These are phyloP conservation scores for Cryptococcus depauperatus DNA, from an alignment of 1,284 basidiomycete species.

Conservation along the genomic window DNA sequence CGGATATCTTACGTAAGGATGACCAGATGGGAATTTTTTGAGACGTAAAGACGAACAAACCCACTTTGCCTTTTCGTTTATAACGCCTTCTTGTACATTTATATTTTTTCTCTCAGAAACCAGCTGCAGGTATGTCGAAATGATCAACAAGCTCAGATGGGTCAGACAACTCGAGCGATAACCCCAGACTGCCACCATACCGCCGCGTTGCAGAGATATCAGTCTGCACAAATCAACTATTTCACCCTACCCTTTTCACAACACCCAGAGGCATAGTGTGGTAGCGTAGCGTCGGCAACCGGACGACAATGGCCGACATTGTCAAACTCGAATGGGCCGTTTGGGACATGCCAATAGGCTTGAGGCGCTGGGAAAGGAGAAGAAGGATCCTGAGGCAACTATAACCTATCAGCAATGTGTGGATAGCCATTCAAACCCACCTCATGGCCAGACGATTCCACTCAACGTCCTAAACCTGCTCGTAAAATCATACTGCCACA, in stretches of 20 bases:
- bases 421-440: slow-evolving; percentile 45
- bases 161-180: too few species aligned
- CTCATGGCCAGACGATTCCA: slow-evolving; percentile 55
- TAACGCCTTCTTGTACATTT: too few species aligned
- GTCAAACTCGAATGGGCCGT: slow-evolving; percentile 76
- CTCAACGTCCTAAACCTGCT: slow-evolving; percentile 54
- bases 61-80: slow-evolving; percentile 4
- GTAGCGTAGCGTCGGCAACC: slow-evolving; percentile 25
- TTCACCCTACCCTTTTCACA: slow-evolving; percentile 51
- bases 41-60: too few species aligned
- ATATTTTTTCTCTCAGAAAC: too few species aligned
- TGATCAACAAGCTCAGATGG: too few species aligned
- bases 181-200: too few species aligned
- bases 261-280: slow-evolving; percentile 11
- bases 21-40: too few species aligned
- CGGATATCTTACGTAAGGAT: too few species aligned
- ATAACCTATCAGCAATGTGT: slow-evolving; percentile 12
- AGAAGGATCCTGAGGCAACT: too few species aligned
- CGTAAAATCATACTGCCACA: slow-evolving; percentile 74
- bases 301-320: slow-evolving; percentile 78
- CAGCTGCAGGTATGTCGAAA: too few species aligned
- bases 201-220: too few species aligned
- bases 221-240: slow-evolving; percentile 73
- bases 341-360: slow-evolving; percentile 70
- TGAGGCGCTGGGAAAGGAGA: slow-evolving; percentile 49